Evolutionary conservation across 2,329 filamentous ascomycete species (phyloP).

Genomic region (Fusarium sp.): DNA sequence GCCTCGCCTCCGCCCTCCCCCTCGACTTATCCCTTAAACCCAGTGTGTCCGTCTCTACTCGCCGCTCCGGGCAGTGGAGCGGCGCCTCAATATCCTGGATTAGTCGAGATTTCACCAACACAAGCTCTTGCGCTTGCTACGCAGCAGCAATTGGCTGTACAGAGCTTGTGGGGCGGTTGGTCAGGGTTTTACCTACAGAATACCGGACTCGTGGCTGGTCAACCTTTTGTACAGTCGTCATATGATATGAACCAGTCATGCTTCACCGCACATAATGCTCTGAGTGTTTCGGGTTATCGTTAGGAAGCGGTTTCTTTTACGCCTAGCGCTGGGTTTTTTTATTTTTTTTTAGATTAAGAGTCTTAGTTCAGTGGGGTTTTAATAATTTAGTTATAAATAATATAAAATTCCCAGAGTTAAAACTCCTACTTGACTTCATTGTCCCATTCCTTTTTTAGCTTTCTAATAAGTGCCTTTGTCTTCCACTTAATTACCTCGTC

Average conservation of each 20-base stretch:
- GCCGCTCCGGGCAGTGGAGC: neutral
- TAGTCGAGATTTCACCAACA: neutral
- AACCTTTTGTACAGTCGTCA: neutral
- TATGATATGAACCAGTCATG: neutral
- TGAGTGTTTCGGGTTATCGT: too few species aligned
- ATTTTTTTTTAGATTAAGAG: too few species aligned
- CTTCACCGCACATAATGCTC: too few species aligned
- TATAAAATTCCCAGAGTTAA: too few species aligned
- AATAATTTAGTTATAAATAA: too few species aligned
- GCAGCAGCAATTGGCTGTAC: neutral
- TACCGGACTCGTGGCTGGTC: neutral
- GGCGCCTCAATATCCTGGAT: neutral
- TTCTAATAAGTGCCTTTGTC: neutral
- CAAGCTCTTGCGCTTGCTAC: neutral
- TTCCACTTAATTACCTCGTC: constrained; percentile 2
- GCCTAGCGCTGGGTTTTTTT: too few species aligned
- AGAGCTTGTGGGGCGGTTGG: neutral
- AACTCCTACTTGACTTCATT: neutral
- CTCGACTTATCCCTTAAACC: neutral
- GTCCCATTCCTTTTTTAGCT: neutral
- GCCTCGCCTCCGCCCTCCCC: neutral
- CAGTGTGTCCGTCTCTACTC: neutral
- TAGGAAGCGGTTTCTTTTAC: too few species aligned
- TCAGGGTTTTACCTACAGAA: neutral
- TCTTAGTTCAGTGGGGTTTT: too few species aligned